Evolutionary conservation across 768 basidiomycete species (phyloP).

Genomic region (Gloeostereum incarnatum): DNA sequence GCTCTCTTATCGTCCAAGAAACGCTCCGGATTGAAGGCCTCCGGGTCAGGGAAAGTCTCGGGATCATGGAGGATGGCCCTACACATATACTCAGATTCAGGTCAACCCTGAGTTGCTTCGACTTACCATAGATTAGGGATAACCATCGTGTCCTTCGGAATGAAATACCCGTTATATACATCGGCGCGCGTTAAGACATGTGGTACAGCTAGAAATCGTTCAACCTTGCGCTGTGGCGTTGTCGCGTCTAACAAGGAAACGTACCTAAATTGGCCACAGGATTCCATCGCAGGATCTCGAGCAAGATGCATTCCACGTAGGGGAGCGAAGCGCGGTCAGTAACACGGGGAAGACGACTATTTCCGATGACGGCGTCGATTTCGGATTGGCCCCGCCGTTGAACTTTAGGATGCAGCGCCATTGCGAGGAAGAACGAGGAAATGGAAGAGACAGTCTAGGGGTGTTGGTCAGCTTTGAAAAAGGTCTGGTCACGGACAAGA

Average conservation of each 20-base stretch:
- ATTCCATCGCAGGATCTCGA: slow-evolving; percentile 28
- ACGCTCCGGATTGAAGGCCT: slow-evolving; percentile 24
- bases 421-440: slow-evolving; percentile 22
- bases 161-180: slow-evolving; percentile 21
- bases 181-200: slow-evolving; percentile 21
- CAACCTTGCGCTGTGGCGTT: neutral
- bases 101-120: neutral
- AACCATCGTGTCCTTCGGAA: slow-evolving; percentile 21
- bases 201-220: slow-evolving; percentile 13
- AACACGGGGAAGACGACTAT: slow-evolving; percentile 21
- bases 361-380: slow-evolving; percentile 23
- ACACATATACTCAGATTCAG: neutral
- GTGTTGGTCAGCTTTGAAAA: neutral
- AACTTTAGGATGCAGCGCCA: slow-evolving; percentile 27
- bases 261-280: slow-evolving; percentile 17
- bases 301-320: slow-evolving; percentile 26
- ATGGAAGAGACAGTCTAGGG: slow-evolving; percentile 16
- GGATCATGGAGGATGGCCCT: slow-evolving; percentile 27
- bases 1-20: slow-evolving; percentile 17
- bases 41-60: slow-evolving; percentile 24
- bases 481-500: too few relatives aligned
- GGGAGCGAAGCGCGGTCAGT: slow-evolving; percentile 22
- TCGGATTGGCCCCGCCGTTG: slow-evolving; percentile 28
- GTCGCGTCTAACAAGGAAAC: slow-evolving; percentile 13
- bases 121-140: slow-evolving; percentile 21